Evolutionary conservation across 495 filamentous ascomycete genomes (phyloP).

Genomic region (Halenospora varia): DNA sequence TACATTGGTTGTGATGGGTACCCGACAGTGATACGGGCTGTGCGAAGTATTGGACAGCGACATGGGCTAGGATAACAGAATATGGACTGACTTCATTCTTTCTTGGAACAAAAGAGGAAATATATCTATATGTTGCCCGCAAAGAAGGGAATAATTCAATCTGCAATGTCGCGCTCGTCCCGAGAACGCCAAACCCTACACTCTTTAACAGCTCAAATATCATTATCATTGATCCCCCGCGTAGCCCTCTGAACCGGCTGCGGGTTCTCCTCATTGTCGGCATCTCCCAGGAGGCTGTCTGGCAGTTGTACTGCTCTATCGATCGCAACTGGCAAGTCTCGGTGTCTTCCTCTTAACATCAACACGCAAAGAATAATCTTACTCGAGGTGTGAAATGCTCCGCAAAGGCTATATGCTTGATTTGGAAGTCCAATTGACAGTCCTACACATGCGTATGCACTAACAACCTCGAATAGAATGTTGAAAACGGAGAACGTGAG

Average conservation of each 20-base stretch:
- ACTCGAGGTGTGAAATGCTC: conserved; percentile 66
- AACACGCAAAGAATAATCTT: conserved; percentile 89
- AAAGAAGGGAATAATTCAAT: conserved; percentile 17
- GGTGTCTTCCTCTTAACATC: conserved; percentile 86
- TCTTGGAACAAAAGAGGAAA: too few species aligned
- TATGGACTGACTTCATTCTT: too few species aligned
- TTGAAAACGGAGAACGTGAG: conserved; percentile 69
- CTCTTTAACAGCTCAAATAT: too few species aligned
- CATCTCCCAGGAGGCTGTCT: conserved; percentile 16
- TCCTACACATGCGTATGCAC: conserved; percentile 90
- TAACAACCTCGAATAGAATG: conserved; percentile 84
- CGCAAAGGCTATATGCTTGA: conserved; percentile 69
- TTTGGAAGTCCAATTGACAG: conserved; percentile 74
- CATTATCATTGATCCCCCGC: conserved; percentile 54
- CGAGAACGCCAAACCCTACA: too few species aligned
- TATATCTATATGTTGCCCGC: too few species aligned
- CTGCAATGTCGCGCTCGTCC: conserved; percentile 41
- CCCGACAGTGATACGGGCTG: too few species aligned
- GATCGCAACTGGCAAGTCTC: conserved; percentile 83
- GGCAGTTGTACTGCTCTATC: conserved; percentile 85
- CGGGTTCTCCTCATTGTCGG: neutral
- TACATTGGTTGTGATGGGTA: too few species aligned
- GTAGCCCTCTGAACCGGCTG: neutral
- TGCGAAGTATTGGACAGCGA: too few species aligned
- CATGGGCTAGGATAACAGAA: too few species aligned